Evolutionary conservation across 495 filamentous ascomycete genomes (phyloP).

Genomic region (Neurospora hispaniola): DNA sequence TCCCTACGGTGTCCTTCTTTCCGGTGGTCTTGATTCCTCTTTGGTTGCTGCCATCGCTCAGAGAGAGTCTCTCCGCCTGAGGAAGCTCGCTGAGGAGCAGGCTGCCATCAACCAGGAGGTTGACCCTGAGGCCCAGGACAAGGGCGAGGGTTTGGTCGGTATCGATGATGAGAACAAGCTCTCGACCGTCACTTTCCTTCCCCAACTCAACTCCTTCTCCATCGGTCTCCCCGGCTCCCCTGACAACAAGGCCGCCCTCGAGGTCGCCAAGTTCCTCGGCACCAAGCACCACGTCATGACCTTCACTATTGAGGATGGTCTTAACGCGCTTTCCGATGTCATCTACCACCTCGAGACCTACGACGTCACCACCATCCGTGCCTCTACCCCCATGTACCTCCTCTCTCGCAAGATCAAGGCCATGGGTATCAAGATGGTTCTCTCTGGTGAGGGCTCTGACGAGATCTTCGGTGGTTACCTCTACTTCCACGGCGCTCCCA

Average conservation of each 20-base stretch:
- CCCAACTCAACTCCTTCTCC: constrained; percentile 95
- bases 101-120: constrained; percentile 27
- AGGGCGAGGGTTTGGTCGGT: constrained; percentile 66
- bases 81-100: constrained; percentile 44
- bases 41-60: constrained; percentile 93
- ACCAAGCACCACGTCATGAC: constrained; percentile 97
- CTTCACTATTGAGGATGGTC: constrained; percentile 92
- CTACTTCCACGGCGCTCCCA: constrained; percentile 91
- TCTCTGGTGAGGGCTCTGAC: constrained; percentile 91
- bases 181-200: constrained; percentile 81
- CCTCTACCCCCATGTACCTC: constrained; percentile 97
- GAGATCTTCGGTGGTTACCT: constrained; percentile 98
- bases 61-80: constrained; percentile 72
- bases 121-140: constrained; percentile 36
- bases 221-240: constrained; percentile 88
- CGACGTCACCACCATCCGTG: constrained; percentile 96
- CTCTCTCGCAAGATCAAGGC: constrained; percentile 98
- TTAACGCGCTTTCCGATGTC: constrained; percentile 91
- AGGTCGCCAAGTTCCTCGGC: constrained; percentile 90
- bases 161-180: constrained; percentile 86
- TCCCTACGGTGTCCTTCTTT: constrained; percentile 90
- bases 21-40: constrained; percentile 91
- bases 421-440: constrained; percentile 98
- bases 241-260: constrained; percentile 76
- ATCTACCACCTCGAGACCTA: constrained; percentile 97